Conservation (phyloP, 2,329 filamentous ascomycete genomes). For the Colletotrichum orbiculare region DNA sequence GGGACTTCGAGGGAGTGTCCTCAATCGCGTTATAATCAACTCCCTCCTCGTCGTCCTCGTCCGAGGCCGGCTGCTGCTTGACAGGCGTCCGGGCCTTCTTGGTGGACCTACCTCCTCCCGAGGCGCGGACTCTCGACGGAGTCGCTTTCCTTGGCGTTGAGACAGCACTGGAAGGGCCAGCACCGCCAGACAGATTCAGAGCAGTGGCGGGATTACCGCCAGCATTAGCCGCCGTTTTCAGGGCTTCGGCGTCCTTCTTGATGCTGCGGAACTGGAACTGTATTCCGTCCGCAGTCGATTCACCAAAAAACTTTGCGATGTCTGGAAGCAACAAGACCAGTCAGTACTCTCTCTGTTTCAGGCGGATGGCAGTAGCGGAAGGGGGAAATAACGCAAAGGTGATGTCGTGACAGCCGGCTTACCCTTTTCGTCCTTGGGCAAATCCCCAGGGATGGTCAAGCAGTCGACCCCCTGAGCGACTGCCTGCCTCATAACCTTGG, state of each 20-base stretch:
- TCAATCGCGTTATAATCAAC: slow-evolving; percentile 47
- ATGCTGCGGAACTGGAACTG: slow-evolving; percentile 69
- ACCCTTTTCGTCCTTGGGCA: slow-evolving; percentile 55
- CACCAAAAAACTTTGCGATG: slow-evolving; percentile 69
- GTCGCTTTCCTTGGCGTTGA: slow-evolving; percentile 43
- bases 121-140: slow-evolving; percentile 33
- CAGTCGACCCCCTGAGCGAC: slow-evolving; percentile 53
- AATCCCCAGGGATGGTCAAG: slow-evolving; percentile 51
- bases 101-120: slow-evolving; percentile 30
- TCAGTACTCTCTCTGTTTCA: neutral
- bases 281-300: slow-evolving; percentile 67
- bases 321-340: slow-evolving; percentile 50
- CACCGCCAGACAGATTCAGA: slow-evolving; percentile 43
- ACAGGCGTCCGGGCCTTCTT: slow-evolving; percentile 24
- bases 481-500: slow-evolving; percentile 49
- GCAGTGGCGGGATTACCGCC: slow-evolving; percentile 59
- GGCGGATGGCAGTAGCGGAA: neutral
- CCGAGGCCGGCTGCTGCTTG: slow-evolving; percentile 42
- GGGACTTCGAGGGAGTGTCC: slow-evolving; percentile 51
- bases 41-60: slow-evolving; percentile 42
- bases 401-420: slow-evolving; percentile 38
- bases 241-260: slow-evolving; percentile 62
- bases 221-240: slow-evolving; percentile 56
- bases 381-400: neutral
- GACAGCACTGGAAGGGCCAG: slow-evolving; percentile 40